phyloP scores from a whole-genome alignment of 495 filamentous ascomycete species.

The Tuber brumale region DNA sequence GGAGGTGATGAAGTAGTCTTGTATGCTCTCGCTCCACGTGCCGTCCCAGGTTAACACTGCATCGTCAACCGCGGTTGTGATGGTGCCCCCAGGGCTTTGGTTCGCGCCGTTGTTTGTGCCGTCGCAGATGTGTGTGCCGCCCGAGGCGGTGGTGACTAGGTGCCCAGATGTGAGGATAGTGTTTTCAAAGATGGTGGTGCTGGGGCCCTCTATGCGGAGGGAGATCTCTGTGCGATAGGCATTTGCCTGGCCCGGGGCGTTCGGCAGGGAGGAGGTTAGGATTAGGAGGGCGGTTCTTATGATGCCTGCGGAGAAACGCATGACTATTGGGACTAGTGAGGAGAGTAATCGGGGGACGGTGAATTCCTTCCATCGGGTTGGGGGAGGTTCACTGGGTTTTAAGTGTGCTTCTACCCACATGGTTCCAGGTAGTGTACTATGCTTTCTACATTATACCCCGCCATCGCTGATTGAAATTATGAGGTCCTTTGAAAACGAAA shows the following conservation, averaged over 20 bases:
- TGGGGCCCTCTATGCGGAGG: conserved; percentile 20
- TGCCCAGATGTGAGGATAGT: conserved; percentile 1
- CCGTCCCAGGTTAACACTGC: conserved; percentile 16
- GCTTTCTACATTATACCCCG: neutral
- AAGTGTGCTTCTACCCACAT: neutral
- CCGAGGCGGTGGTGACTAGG: conserved; percentile 3
- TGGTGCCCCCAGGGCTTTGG: conserved; percentile 3
- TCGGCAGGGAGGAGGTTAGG: neutral
- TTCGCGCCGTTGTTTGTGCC: conserved; percentile 6
- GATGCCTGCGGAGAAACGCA: neutral
- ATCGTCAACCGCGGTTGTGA: conserved; percentile 15
- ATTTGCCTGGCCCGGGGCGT: neutral
- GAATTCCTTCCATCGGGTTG: neutral
- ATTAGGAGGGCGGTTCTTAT: neutral
- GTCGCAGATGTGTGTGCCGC: conserved; percentile 16
- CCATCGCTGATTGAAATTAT: neutral
- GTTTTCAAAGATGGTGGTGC: conserved; percentile 15
- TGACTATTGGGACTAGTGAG: neutral
- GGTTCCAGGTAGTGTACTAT: neutral
- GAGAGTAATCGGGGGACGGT: neutral
- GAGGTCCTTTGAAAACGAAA: too few relatives aligned
- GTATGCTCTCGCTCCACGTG: neutral
- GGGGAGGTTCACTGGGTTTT: neutral
- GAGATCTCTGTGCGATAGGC: neutral
- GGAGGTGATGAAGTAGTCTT: conserved; percentile 14